Evolutionary conservation across 768 basidiomycete genomes (phyloP), one percentile per base, ranked within the genome.

Genomic region (Ramaria sp.): DNA sequence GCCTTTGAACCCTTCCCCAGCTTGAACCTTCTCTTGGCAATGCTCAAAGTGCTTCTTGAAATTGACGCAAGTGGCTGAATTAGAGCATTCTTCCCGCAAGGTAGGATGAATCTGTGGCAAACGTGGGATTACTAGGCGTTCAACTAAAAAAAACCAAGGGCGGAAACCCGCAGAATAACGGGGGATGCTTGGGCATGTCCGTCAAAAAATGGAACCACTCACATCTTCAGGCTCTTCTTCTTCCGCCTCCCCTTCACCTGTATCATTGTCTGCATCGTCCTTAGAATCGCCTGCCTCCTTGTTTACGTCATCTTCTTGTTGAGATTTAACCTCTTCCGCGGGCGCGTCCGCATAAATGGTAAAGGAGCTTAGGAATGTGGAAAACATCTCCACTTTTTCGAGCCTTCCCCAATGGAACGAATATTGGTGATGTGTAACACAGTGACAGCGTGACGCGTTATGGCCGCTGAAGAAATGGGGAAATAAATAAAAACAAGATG

Each of bases 11-110:
- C 91, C 92, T 65, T 92, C 67, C 27, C 92, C 93, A 31, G 75
- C 76, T 59, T 81, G 71, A 48, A 96, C 84, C 73, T 91, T 93
- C 70, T 93, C 88, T 67, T 88, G 80, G 70, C 93, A 95, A 66
- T 93, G 88, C 59, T 86, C 79, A 70, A 94, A 95, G 73, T 95
- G 93, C 65, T 86, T 81, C 39, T 84, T 75, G 56, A 84, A 68
- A 38, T 81, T 70, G 39, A 78, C 79, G 62, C 92, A 94, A 61
- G 84, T 80, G 3, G 77, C 63, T 33, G 80, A 72, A 60, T 77
- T 68, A 65, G 85, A 76, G 71, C 88, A 91, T 63, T 89, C 86
- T 45, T 90, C 88, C 55, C 84, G 79, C 59, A 95, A 71, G 38
- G 67, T 69, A 27, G 91, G 90, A 30, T 86, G 79, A 22, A 74